Evolutionary conservation across 1,284 basidiomycete genomes (phyloP).

Genomic region (Vanrija sp.): DNA sequence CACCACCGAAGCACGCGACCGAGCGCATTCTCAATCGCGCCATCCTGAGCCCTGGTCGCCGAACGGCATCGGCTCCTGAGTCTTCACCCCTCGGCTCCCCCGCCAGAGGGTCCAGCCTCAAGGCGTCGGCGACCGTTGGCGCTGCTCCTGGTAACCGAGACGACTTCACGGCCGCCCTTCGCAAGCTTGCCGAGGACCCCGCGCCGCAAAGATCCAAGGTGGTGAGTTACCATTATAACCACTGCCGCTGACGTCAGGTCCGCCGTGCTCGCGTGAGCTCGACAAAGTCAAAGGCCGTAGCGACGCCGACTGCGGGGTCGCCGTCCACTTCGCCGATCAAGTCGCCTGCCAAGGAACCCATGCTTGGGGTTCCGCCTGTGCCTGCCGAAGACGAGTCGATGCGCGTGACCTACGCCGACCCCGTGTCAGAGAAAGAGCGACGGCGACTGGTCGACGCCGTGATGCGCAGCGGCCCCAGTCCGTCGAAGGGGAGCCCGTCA

Average conservation of each 20-base stretch:
- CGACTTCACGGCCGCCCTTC: constrained; percentile 14
- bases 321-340: not conserved
- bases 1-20: constrained; percentile 25
- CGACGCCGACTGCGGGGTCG: not conserved
- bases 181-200: constrained; percentile 10
- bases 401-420: constrained; percentile 34
- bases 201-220: constrained; percentile 1
- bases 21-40: constrained; percentile 27
- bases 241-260: not conserved
- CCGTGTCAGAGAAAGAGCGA: constrained; percentile 30
- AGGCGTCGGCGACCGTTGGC: not conserved
- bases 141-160: constrained; percentile 1
- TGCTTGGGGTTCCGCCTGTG: not conserved
- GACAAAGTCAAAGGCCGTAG: not conserved
- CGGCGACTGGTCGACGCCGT: constrained; percentile 32
- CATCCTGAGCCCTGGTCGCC: not conserved
- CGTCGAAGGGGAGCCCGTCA: not conserved
- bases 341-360: not conserved
- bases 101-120: not conserved
- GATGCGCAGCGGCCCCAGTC: constrained; percentile 9
- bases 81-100: not conserved
- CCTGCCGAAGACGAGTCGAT: constrained; percentile 30
- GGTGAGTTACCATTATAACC: not conserved
- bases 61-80: not conserved
- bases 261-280: constrained; percentile 4